These are phyloP conservation scores for Microdochium bolleyi DNA, from an alignment of 2,329 filamentous ascomycete genomes.

Conservation along the genomic window DNA sequence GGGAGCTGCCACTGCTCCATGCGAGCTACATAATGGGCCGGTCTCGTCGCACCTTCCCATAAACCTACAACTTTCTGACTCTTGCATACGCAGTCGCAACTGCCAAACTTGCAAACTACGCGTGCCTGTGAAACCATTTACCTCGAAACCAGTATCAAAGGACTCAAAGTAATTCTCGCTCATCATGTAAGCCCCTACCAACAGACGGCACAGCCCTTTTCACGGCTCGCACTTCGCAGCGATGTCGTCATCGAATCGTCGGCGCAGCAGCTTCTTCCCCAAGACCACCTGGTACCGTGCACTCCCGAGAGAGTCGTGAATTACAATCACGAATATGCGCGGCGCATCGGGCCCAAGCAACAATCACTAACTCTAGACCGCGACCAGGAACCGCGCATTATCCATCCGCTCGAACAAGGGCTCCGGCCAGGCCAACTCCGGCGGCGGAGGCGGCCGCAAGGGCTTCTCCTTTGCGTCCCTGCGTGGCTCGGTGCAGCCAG, in stretches of 20 bases:
- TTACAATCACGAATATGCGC: no score
- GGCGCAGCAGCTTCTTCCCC: neutral
- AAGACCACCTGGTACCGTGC: neutral
- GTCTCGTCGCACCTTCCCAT: neutral
- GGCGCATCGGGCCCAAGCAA: neutral
- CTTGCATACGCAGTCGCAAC: neutral
- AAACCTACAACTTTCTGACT: neutral
- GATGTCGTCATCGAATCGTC: neutral
- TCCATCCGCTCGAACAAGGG: conserved; percentile 62
- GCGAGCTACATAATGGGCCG: neutral
- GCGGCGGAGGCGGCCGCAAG: conserved; percentile 40
- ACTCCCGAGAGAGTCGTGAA: neutral
- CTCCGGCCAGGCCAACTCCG: conserved; percentile 27
- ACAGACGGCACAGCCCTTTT: neutral
- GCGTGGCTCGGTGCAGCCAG: conserved; percentile 75
- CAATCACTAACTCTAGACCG: neutral
- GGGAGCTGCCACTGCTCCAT: neutral
- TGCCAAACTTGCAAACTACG: neutral
- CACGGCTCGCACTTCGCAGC: neutral
- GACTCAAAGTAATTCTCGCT: neutral
- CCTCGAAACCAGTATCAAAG: neutral
- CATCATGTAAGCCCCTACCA: neutral
- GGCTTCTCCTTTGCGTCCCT: conserved; percentile 83
- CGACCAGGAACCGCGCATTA: conserved; percentile 60
- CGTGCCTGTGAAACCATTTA: neutral